phyloP scores from a whole-genome alignment of 2,329 filamentous ascomycete species.

The Paraphaeosphaeria sporulosa region DNA sequence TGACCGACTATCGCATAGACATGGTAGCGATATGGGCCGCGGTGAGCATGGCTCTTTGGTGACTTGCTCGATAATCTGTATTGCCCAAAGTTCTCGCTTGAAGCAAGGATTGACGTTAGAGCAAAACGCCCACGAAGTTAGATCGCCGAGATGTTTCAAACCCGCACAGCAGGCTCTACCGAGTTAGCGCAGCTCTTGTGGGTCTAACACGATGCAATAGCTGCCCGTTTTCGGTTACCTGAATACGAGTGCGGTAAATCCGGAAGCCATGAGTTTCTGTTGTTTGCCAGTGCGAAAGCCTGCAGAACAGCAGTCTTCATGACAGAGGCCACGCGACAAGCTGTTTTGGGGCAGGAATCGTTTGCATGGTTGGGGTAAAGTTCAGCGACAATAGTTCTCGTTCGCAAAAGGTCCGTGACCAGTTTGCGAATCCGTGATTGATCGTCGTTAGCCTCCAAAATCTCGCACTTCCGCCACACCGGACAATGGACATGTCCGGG shows the following conservation, averaged over 20 bases:
- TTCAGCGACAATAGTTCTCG: conserved; percentile 6
- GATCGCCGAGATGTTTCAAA: conserved; percentile 28
- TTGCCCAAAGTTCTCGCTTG: conserved; percentile 30
- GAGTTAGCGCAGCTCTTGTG: conserved; percentile 29
- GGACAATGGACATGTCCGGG: conserved; percentile 21
- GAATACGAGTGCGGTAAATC: conserved; percentile 27
- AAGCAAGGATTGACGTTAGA: conserved; percentile 31
- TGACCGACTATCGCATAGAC: neutral
- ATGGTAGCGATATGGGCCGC: conserved; percentile 11
- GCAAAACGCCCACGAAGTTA: conserved; percentile 24
- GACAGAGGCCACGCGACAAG: conserved; percentile 8
- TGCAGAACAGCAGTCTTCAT: conserved; percentile 16
- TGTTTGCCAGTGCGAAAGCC: conserved; percentile 24
- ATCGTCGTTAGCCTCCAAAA: conserved; percentile 26
- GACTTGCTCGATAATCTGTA: conserved; percentile 32
- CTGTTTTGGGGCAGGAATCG: neutral
- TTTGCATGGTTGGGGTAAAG: neutral
- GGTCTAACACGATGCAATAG: conserved; percentile 20
- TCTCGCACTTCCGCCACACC: conserved; percentile 35
- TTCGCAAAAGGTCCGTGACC: conserved; percentile 10
- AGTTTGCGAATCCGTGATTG: conserved; percentile 20
- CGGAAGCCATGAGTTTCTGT: conserved; percentile 21
- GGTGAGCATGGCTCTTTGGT: conserved; percentile 21
- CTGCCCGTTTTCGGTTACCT: conserved; percentile 28
- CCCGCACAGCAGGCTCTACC: conserved; percentile 23